phyloP scores from a whole-genome alignment of 2,329 filamentous ascomycete species.

The Hawksworthiomyces lignivorus region DNA sequence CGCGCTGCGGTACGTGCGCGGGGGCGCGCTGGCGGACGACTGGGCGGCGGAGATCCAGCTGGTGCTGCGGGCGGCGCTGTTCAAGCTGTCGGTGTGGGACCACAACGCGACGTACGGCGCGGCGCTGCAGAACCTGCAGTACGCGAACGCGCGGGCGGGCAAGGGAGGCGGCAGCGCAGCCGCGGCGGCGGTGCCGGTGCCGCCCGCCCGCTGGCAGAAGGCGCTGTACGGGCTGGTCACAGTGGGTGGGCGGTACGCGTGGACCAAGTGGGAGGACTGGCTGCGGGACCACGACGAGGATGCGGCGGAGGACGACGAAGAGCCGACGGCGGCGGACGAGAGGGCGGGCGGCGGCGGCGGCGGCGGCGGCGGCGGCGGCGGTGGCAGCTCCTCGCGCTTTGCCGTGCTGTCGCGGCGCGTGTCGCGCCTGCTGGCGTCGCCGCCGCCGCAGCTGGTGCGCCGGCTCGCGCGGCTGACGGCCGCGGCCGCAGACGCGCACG shows the following conservation, averaged over 20 bases:
- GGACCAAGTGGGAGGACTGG: slow-evolving; percentile 88
- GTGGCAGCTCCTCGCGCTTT: neutral
- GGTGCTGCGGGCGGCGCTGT: slow-evolving; percentile 67
- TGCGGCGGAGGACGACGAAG: slow-evolving; percentile 32
- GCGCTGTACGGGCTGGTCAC: slow-evolving; percentile 75
- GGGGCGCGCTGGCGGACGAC: slow-evolving; percentile 68
- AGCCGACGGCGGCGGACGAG: neutral
- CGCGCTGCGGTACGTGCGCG: slow-evolving; percentile 78
- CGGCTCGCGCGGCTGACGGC: slow-evolving; percentile 63
- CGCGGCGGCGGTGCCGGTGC: slow-evolving; percentile 50
- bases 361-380: neutral
- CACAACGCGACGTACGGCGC: slow-evolving; percentile 93
- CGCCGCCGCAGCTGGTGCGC: slow-evolving; percentile 27
- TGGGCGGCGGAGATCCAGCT: slow-evolving; percentile 82
- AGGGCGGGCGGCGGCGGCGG: neutral
- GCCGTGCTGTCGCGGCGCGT: too few relatives aligned
- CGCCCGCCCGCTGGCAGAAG: slow-evolving; percentile 79
- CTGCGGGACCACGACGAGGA: slow-evolving; percentile 69
- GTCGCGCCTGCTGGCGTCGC: too few relatives aligned
- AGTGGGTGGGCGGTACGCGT: slow-evolving; percentile 80
- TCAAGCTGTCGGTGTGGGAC: slow-evolving; percentile 96
- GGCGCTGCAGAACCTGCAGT: slow-evolving; percentile 82
- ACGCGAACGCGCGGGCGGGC: slow-evolving; percentile 66
- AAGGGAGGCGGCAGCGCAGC: slow-evolving; percentile 14
- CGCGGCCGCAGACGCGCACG: slow-evolving; percentile 64